Conservation (phyloP, 2,329 filamentous ascomycete species). For the Hypoxylon sp. region DNA sequence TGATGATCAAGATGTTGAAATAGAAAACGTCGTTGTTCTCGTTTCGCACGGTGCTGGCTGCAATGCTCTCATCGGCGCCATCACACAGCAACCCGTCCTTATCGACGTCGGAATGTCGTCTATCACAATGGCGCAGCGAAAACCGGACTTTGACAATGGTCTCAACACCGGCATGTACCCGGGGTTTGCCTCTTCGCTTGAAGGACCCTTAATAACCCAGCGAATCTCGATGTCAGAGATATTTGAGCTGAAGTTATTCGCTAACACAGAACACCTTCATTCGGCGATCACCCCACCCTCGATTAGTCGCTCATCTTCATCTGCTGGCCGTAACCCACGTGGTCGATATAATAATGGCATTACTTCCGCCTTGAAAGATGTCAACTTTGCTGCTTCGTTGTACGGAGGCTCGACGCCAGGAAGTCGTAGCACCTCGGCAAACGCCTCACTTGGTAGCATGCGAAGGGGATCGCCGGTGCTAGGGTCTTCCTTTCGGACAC, state of each 20-base stretch:
- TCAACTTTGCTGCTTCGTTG: conserved; percentile 49
- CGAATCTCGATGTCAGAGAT: conserved; percentile 68
- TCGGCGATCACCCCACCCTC: conserved; percentile 57
- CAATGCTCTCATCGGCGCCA: conserved; percentile 92
- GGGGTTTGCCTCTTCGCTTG: conserved; percentile 48
- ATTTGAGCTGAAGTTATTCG: conserved; percentile 82
- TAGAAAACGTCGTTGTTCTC: conserved; percentile 85
- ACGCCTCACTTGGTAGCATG: conserved; percentile 58
- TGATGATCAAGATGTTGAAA: conserved; percentile 70
- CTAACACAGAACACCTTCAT: conserved; percentile 80
- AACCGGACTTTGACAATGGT: conserved; percentile 62
- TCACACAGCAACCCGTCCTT: conserved; percentile 91
- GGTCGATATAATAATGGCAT: conserved; percentile 59
- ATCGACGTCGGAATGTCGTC: conserved; percentile 93
- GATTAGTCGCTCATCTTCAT: conserved; percentile 51
- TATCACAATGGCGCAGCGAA: conserved; percentile 86
- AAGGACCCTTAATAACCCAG: conserved; percentile 47
- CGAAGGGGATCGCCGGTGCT: conserved; percentile 52
- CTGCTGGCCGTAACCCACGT: conserved; percentile 56
- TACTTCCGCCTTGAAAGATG: conserved; percentile 53
- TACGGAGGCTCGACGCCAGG: conserved; percentile 60
- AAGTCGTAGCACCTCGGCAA: conserved; percentile 64
- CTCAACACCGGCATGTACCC: conserved; percentile 49
- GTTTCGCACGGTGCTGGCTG: conserved; percentile 97
- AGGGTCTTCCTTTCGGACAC: conserved; percentile 43